Percentiles rank a stretch among this genome's conserved stretches.
phyloP scores from a whole-genome alignment of 2,329 filamentous ascomycete genomes.

The Fusarium goolgardi region DNA sequence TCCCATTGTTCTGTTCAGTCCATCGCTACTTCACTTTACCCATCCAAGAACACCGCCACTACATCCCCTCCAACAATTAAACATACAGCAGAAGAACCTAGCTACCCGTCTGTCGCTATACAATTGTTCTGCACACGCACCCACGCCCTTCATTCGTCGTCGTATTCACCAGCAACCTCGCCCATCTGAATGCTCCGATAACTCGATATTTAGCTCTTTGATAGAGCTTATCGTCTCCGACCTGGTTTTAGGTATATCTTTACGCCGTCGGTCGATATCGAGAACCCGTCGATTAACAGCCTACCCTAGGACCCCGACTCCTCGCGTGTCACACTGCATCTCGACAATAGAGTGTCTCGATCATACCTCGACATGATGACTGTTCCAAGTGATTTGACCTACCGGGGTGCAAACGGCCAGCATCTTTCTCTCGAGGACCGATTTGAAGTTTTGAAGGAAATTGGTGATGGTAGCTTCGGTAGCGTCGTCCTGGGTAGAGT shows the following conservation, averaged over 20 bases:
- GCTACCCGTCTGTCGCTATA: conserved; percentile 14
- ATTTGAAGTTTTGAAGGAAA: conserved; percentile 97
- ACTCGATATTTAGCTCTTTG: conserved; percentile 51
- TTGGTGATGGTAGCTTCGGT: conserved; percentile 98
- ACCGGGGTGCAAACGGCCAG: conserved; percentile 71
- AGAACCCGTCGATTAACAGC: conserved; percentile 37
- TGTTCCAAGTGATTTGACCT: conserved; percentile 77
- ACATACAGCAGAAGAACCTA: conserved; percentile 12
- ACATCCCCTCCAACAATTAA: conserved; percentile 9
- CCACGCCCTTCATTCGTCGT: conserved; percentile 27
- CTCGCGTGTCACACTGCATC: conserved; percentile 33
- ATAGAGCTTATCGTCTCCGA: conserved; percentile 49
- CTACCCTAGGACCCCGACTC: conserved; percentile 37
- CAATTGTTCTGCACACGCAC: conserved; percentile 27
- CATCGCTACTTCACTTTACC: conserved; percentile 17
- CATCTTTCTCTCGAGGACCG: conserved; percentile 84
- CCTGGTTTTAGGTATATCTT: conserved; percentile 45
- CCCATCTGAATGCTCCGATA: conserved; percentile 54
- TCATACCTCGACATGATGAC: conserved; percentile 70
- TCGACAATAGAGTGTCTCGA: conserved; percentile 36
- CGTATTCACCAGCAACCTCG: conserved; percentile 19
- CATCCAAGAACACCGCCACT: conserved; percentile 8
- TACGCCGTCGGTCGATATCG: conserved; percentile 32
- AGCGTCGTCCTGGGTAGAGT: conserved; percentile 94
- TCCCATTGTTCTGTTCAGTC: conserved; percentile 29